Evolutionary conservation across 768 basidiomycete species (phyloP).

Genomic region (Termitomyces sp.): DNA sequence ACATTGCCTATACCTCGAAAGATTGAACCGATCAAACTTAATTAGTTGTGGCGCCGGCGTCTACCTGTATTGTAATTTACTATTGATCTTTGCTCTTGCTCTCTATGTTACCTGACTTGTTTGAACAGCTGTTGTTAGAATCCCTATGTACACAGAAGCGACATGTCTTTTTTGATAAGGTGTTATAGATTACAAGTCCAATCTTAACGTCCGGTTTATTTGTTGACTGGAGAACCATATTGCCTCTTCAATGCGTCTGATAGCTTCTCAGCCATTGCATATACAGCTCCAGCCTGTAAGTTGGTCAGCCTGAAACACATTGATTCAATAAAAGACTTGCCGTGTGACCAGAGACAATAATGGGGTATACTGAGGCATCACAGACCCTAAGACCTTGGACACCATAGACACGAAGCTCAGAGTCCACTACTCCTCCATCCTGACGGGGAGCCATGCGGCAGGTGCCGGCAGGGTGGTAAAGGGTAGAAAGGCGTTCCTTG

Average conservation of each 20-base stretch:
- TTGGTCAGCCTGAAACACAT: not conserved
- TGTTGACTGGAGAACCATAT: not conserved
- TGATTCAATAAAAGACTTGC: conserved; percentile 18
- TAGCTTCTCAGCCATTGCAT: conserved; percentile 26
- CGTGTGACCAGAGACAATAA: conserved; percentile 42
- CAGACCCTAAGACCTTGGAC: conserved; percentile 37
- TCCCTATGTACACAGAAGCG: not conserved
- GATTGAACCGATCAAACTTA: conserved; percentile 38
- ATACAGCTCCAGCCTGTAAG: conserved; percentile 23
- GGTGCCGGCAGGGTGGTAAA: conserved; percentile 42
- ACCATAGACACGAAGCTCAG: conserved; percentile 32
- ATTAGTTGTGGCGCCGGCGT: conserved; percentile 14
- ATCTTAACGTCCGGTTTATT: not conserved
- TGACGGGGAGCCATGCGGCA: conserved; percentile 40
- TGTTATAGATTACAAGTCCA: not conserved
- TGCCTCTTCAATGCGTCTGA: conserved; percentile 24
- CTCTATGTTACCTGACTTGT: not conserved
- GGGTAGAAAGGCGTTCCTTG: conserved; percentile 36
- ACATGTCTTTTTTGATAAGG: not conserved
- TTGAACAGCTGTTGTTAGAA: not conserved
- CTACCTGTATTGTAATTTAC: conserved; percentile 4
- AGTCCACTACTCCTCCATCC: conserved; percentile 34
- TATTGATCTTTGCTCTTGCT: not conserved
- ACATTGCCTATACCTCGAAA: conserved; percentile 36
- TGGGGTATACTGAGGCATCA: conserved; percentile 43